Evolutionary conservation across 2,329 filamentous ascomycete species (phyloP), one percentile per base, ranked within the genome.

Genomic region (Aureobasidium musti): DNA sequence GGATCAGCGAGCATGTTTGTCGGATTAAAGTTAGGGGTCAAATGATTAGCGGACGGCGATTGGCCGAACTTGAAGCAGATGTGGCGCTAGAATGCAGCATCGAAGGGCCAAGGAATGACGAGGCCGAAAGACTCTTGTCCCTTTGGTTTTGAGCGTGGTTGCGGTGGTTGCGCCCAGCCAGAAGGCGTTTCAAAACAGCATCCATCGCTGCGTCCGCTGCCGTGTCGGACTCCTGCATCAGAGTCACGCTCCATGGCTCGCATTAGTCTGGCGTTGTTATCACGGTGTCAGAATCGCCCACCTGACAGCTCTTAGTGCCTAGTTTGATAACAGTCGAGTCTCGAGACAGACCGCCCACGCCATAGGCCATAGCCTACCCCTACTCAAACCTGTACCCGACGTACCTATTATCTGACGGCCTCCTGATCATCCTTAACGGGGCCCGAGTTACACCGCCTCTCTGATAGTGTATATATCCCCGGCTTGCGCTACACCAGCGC

Each of bases 331-430:
- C 43, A 47, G 47, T 60, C 41, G 54, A 59, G 39, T 59, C 54
- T 49, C 57, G 57, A 61, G 57, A 61, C 57, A 61, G 57, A 61
- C 57, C 28, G 57, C 56, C 49, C 57, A n/a, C 57, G 41, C 41
- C 41, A 35, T 61, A 49, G 39, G 41, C 41, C 41, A 35, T 61
- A 49, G 39, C 6, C 54, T 45, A 39, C 26, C 23, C 21, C 54
- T 45, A 39, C 26, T 10, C 37, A 39, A 14, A 49, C 19, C 28
- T 2, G 35, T 39, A 49, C 43, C n/a, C 43, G 21, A 47, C 43
- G 57, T 61, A 61, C 41, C 41, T 61, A 19, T 30, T 30, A 59
- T 59, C 43, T 47, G 30, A 1, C 41, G 28, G 33, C 41, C 57
- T 61, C 57, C 57, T 61, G 57, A 61, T 49, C 57, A 49, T 47